Evolutionary conservation across 176 grass and related monocot genomes (phyloP).

Genomic region (Microstegium vimineum): DNA sequence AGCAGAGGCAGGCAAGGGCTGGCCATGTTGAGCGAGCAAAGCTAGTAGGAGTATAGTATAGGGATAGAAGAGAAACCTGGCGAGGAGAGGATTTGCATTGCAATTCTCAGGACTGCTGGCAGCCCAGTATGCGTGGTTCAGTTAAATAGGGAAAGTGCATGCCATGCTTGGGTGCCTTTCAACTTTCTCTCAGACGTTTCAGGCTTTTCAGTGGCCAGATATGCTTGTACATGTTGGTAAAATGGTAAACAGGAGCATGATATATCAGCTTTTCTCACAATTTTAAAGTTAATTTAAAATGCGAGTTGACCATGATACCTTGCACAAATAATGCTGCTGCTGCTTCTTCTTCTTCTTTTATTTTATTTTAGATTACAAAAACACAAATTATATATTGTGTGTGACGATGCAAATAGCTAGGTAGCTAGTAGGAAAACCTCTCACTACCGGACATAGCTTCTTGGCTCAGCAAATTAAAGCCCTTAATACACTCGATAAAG

Average conservation of each 20-base stretch:
- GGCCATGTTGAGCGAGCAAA: slow-evolving; percentile 10
- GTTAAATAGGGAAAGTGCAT: slow-evolving; percentile 49
- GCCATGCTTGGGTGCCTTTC: slow-evolving; percentile 19
- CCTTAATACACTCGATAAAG: no score
- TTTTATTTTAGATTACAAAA: no score
- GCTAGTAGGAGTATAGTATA: neutral
- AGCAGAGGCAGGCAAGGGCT: neutral
- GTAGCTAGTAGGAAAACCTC: no score
- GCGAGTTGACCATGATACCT: neutral
- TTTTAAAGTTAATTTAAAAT: neutral
- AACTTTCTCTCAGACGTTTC: slow-evolving; percentile 19
- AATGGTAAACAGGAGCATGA: neutral
- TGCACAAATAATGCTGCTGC: no score
- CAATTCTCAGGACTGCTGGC: neutral
- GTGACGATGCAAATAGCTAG: no score
- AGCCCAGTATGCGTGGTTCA: slow-evolving; percentile 32
- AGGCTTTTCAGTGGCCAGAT: slow-evolving; percentile 37
- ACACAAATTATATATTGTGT: no score
- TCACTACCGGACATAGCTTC: no score
- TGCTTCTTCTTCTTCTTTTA: no score
- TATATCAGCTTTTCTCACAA: neutral
- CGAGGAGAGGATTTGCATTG: slow-evolving; percentile 12
- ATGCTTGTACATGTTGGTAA: slow-evolving; percentile 10
- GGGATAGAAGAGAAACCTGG: slow-evolving; percentile 11
- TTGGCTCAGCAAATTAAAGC: no score